Conservation (phyloP, 768 basidiomycete species). For the Calocera cornea region DNA sequence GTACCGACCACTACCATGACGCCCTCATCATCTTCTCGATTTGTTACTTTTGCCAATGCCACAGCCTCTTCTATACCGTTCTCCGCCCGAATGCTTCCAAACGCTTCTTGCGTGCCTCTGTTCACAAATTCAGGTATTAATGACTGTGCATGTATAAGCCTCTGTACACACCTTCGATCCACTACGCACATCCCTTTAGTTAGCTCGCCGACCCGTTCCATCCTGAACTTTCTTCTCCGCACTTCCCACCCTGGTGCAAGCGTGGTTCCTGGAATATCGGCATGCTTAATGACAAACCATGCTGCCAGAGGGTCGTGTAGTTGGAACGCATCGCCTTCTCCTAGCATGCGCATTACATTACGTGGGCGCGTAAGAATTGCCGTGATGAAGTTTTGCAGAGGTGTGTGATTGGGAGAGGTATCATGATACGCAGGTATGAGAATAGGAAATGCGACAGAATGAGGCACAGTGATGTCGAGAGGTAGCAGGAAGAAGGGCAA, state of each 20-base stretch:
- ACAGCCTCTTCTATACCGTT: neutral
- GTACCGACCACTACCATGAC: neutral
- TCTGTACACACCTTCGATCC: constrained; percentile 13
- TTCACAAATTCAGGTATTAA: neutral
- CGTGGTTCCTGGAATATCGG: constrained; percentile 1
- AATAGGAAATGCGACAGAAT: constrained; percentile 24
- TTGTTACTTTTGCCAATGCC: neutral
- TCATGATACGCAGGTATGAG: constrained; percentile 18
- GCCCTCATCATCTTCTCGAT: neutral
- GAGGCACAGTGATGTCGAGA: constrained; percentile 32
- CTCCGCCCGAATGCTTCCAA: neutral
- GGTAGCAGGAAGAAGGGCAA: constrained; percentile 24
- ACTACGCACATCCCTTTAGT: constrained; percentile 20
- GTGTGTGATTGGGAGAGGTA: neutral
- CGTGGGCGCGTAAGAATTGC: constrained; percentile 28
- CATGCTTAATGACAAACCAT: constrained; percentile 24
- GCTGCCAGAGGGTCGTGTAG: constrained; percentile 35
- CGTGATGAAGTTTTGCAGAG: constrained; percentile 17
- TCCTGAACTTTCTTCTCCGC: constrained; percentile 13
- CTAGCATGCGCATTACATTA: constrained; percentile 26
- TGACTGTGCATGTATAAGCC: neutral
- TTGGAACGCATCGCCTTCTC: constrained; percentile 14
- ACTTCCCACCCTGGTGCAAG: constrained; percentile 9
- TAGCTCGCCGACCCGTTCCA: constrained; percentile 18
- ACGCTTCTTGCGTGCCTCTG: neutral